Evolutionary conservation across 1,284 basidiomycete species (phyloP).

Genomic region (Coniophora puteana): DNA sequence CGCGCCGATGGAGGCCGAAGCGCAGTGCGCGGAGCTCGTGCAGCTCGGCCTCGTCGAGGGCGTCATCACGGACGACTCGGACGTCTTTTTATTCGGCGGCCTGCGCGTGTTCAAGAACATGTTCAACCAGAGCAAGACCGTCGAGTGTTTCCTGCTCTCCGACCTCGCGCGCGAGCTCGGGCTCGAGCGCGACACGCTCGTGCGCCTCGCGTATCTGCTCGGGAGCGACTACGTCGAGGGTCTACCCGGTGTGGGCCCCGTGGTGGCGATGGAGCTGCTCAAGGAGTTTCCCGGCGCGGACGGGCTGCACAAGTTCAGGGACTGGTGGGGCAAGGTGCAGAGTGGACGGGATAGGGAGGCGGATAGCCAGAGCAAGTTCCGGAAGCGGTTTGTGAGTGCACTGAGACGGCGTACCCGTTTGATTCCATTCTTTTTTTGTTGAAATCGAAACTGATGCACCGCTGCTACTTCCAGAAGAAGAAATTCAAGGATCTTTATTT

Average conservation of each 20-base stretch:
- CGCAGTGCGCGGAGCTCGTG: slow-evolving; percentile 94
- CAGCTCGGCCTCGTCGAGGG: slow-evolving; percentile 88
- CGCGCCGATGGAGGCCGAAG: slow-evolving; percentile 99
- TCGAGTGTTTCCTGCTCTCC: slow-evolving; percentile 87
- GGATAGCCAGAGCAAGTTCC: slow-evolving; percentile 74
- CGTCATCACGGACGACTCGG: slow-evolving; percentile 98
- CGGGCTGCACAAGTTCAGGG: slow-evolving; percentile 82
- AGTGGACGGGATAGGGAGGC: slow-evolving; percentile 76
- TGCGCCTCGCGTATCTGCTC: slow-evolving; percentile 88
- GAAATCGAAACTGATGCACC: slow-evolving; percentile 12
- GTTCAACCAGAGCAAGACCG: slow-evolving; percentile 99
- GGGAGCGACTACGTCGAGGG: slow-evolving; percentile 99
- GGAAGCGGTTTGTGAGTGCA: slow-evolving; percentile 76
- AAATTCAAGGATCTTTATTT: slow-evolving; percentile 85
- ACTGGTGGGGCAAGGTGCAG: slow-evolving; percentile 98
- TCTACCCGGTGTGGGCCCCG: slow-evolving; percentile 91
- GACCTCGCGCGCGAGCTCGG: slow-evolving; percentile 91
- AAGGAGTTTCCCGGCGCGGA: slow-evolving; percentile 86
- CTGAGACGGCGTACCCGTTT: not conserved
- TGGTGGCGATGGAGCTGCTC: slow-evolving; percentile 93
- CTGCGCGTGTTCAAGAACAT: slow-evolving; percentile 96
- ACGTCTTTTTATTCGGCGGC: slow-evolving; percentile 97
- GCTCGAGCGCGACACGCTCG: slow-evolving; percentile 82
- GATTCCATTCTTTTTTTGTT: slow-evolving; percentile 2
- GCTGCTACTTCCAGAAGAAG: slow-evolving; percentile 73